Conservation (phyloP, 2,329 filamentous ascomycete species). For the Malbranchea zuffiana region DNA sequence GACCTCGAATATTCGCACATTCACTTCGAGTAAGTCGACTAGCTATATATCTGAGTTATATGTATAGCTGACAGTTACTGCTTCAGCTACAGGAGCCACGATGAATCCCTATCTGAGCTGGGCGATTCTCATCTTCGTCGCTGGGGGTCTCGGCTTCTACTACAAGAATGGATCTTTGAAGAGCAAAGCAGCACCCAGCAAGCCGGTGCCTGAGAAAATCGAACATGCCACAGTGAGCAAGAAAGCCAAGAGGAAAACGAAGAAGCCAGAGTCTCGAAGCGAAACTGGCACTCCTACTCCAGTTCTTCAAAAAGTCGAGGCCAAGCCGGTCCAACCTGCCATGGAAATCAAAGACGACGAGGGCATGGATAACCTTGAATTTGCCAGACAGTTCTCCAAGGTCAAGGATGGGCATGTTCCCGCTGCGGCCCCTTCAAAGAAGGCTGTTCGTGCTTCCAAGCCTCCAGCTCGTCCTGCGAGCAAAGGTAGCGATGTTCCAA, state of each 20-base stretch:
- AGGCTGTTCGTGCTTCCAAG: constrained; percentile 46
- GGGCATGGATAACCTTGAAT: constrained; percentile 59
- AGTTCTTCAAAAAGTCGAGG: constrained; percentile 20
- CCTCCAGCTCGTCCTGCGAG: constrained; percentile 41
- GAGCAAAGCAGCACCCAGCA: constrained; percentile 19
- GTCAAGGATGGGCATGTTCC: constrained; percentile 58
- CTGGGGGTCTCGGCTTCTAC: constrained; percentile 33
- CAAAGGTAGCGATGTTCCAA: constrained; percentile 36
- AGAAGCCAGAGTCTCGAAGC: constrained; percentile 23
- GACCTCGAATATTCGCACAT: too few species aligned
- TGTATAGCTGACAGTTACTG: background rate
- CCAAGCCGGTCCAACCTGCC: constrained; percentile 10
- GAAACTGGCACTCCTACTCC: constrained; percentile 17
- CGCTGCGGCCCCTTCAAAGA: constrained; percentile 27
- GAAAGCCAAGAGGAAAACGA: constrained; percentile 34
- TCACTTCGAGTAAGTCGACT: too few species aligned
- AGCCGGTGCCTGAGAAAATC: constrained; percentile 25
- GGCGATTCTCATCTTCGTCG: constrained; percentile 34
- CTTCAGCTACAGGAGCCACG: constrained; percentile 11
- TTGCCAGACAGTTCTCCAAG: constrained; percentile 61
- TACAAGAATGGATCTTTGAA: constrained; percentile 30
- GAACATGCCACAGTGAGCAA: constrained; percentile 26
- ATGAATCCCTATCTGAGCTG: constrained; percentile 38
- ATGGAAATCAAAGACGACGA: constrained; percentile 40
- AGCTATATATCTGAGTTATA: too few species aligned